Percentiles rank a stretch among this genome's conserved stretches.
Conservation (phyloP, 1,284 basidiomycete genomes). For the Ceratobasidium papillatum region DNA sequence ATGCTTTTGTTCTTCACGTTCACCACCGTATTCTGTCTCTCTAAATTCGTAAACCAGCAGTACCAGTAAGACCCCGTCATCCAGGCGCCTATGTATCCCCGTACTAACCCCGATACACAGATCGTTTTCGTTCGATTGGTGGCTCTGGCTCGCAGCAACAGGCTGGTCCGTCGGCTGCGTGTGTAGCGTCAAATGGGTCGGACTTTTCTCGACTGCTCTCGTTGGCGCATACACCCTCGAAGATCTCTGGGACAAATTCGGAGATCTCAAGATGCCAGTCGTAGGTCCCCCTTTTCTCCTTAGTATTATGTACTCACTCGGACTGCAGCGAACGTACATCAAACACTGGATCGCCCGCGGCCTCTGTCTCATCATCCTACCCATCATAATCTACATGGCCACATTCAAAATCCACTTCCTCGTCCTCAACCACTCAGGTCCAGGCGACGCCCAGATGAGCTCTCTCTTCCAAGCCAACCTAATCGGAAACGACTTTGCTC, state of each 20-base stretch:
- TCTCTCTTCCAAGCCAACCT: conserved; percentile 98
- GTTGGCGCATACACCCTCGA: conserved; percentile 97
- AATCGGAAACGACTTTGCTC: conserved; percentile 89
- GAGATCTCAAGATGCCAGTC: conserved; percentile 90
- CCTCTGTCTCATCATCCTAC: conserved; percentile 86
- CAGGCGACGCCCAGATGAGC: conserved; percentile 98
- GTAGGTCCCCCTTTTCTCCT: conserved; percentile 59
- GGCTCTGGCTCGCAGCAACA: conserved; percentile 92
- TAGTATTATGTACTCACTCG: neutral
- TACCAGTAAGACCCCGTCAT: conserved; percentile 70
- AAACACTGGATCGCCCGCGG: conserved; percentile 93
- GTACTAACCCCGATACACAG: conserved; percentile 55
- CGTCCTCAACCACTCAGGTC: conserved; percentile 92
- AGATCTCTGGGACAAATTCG: conserved; percentile 98
- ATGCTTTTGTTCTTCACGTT: conserved; percentile 99
- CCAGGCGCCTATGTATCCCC: neutral
- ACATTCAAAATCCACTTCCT: conserved; percentile 97
- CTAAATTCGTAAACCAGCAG: conserved; percentile 97
- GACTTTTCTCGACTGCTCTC: conserved; percentile 92
- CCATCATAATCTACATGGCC: conserved; percentile 90
- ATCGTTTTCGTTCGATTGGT: conserved; percentile 95
- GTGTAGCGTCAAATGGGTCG: conserved; percentile 97
- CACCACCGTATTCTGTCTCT: conserved; percentile 92
- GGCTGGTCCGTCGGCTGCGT: conserved; percentile 95
- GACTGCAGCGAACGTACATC: conserved; percentile 71